Conservation (phyloP, 2,329 filamentous ascomycete species). For the Trichoderma koningii region DNA sequence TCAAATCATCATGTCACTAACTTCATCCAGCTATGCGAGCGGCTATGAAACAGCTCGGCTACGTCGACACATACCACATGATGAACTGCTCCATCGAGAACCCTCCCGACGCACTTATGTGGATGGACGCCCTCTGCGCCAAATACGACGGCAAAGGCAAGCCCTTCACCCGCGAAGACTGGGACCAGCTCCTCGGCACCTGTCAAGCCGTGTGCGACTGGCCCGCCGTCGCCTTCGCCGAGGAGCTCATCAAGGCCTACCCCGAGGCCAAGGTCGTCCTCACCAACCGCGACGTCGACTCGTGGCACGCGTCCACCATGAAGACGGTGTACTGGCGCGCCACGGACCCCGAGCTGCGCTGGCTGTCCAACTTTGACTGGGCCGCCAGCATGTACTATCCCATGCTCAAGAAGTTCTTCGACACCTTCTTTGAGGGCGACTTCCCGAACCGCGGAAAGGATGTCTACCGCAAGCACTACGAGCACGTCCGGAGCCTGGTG, state of each 20-base stretch:
- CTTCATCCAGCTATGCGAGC: constrained; percentile 57
- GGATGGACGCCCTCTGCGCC: constrained; percentile 67
- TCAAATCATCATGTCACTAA: not conserved
- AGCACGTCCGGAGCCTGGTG: constrained; percentile 25
- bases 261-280: constrained; percentile 72
- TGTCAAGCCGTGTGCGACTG: constrained; percentile 70
- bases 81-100: constrained; percentile 68
- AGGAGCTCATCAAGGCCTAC: constrained; percentile 70
- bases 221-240: constrained; percentile 64
- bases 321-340: constrained; percentile 69
- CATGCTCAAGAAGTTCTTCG: constrained; percentile 70
- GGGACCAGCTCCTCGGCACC: constrained; percentile 68
- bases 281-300: constrained; percentile 66
- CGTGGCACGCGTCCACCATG: constrained; percentile 57
- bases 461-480: constrained; percentile 36
- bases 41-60: constrained; percentile 67
- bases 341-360: constrained; percentile 58
- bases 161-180: constrained; percentile 64
- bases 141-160: constrained; percentile 40
- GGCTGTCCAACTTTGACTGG: constrained; percentile 54
- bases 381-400: constrained; percentile 68
- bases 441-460: constrained; percentile 36
- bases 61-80: constrained; percentile 72
- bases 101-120: constrained; percentile 62
- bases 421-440: constrained; percentile 55